A percentile compares a stretch with the other conserved stretches of the same genome.
phyloP scores from a whole-genome alignment of 139 green algal species.

The Edaphochlamys debaryana region DNA sequence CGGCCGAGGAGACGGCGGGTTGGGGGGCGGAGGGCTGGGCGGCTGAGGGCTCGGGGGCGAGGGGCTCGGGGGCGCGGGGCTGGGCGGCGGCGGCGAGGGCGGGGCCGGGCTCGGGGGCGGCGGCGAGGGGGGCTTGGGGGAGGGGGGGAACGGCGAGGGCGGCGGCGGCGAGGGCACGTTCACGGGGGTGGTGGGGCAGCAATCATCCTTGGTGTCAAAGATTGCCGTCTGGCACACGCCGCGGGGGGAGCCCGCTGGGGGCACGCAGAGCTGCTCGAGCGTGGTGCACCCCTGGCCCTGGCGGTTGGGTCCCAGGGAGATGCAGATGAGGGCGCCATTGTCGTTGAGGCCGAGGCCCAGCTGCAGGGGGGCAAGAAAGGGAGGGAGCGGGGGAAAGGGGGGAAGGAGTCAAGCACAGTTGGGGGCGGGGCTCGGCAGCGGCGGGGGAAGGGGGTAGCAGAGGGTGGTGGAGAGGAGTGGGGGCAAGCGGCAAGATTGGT shows the following conservation, averaged over 20 bases:
- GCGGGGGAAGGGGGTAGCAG: too few relatives aligned
- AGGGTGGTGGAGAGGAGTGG: too few relatives aligned
- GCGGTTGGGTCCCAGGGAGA: background rate
- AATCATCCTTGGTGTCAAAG: background rate
- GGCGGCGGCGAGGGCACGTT: background rate
- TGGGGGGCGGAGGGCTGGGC: too few relatives aligned
- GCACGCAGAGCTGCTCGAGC: constrained; percentile 9
- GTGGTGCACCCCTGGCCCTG: background rate
- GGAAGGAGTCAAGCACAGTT: too few relatives aligned
- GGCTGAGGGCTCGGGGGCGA: background rate
- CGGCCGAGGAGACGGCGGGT: background rate
- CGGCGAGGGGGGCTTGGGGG: background rate
- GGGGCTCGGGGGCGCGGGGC: too few relatives aligned
- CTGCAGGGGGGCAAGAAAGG: too few relatives aligned
- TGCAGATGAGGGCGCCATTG: constrained; percentile 2
- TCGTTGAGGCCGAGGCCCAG: background rate
- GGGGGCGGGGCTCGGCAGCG: too few relatives aligned
- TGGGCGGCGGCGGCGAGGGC: background rate
- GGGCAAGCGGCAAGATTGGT: too few relatives aligned
- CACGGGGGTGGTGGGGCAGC: background rate
- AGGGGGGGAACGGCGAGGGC: background rate
- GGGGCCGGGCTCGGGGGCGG: background rate
- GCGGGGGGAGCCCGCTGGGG: background rate
- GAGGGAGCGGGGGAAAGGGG: too few relatives aligned
- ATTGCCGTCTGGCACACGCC: background rate